Evolutionary conservation across 2,329 filamentous ascomycete species (phyloP).

Genomic region (Alternaria triticina): DNA sequence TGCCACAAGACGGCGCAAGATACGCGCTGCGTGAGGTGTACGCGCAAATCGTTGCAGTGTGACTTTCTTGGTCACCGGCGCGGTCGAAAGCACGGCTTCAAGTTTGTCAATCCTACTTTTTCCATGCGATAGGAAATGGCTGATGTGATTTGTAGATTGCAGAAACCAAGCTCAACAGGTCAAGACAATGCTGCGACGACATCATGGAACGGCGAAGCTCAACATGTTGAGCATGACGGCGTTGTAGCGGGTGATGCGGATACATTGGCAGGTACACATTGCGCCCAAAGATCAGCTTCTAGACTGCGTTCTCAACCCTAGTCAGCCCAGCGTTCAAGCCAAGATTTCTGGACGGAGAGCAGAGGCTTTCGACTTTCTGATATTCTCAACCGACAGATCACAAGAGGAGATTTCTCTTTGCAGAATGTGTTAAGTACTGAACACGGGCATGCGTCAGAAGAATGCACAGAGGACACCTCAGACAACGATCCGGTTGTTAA

Average conservation of each 20-base stretch:
- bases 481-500: rapidly evolving
- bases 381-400: not conserved
- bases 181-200: rapidly evolving
- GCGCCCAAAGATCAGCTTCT: not conserved
- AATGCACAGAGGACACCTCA: not conserved
- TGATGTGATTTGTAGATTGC: not conserved
- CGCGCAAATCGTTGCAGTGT: not conserved
- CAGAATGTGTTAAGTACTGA: not conserved
- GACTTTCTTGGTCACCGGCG: slow-evolving; percentile 1
- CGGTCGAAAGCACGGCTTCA: slow-evolving; percentile 2
- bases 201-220: not conserved
- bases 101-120: not conserved
- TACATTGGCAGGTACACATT: rapidly evolving
- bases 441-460: not conserved
- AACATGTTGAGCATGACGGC: not conserved
- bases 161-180: not conserved
- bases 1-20: not conserved
- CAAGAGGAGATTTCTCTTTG: not conserved
- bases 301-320: not conserved
- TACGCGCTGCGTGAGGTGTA: not conserved
- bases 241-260: not conserved
- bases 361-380: not conserved
- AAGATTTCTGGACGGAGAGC: not conserved
- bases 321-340: not conserved
- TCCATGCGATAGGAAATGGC: not conserved